phyloP scores from a whole-genome alignment of 2,329 filamentous ascomycete species.

The Xylaria sp. region DNA sequence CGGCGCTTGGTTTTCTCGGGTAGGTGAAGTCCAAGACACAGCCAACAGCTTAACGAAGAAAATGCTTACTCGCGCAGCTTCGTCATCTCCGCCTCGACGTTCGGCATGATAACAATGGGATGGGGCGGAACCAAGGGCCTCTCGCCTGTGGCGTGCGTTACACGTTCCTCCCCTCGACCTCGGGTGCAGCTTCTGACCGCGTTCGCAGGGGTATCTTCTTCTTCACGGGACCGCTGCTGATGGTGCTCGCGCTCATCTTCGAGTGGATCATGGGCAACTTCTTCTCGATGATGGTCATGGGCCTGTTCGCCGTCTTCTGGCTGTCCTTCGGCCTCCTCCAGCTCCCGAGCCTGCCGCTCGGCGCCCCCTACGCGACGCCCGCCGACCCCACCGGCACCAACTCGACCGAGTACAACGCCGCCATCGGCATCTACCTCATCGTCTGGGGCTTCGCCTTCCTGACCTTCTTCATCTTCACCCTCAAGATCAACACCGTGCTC shows the following conservation, averaged over 20 bases:
- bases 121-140: constrained; percentile 41
- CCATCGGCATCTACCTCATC: constrained; percentile 52
- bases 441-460: constrained; percentile 57
- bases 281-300: constrained; percentile 56
- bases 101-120: constrained; percentile 42
- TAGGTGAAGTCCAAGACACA: constrained; percentile 21
- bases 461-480: constrained; percentile 54
- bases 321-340: constrained; percentile 55
- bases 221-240: constrained; percentile 49
- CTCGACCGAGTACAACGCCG: constrained; percentile 50
- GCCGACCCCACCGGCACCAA: constrained; percentile 47
- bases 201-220: constrained; percentile 41
- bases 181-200: background rate
- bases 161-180: background rate
- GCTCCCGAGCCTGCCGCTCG: constrained; percentile 51
- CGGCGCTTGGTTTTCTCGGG: constrained; percentile 42
- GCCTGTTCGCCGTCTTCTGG: constrained; percentile 53
- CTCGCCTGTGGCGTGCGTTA: constrained; percentile 40
- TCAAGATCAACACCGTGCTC: constrained; percentile 54
- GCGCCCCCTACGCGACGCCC: constrained; percentile 45
- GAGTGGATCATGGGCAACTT: constrained; percentile 57
- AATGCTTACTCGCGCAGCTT: constrained; percentile 32
- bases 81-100: constrained; percentile 43
- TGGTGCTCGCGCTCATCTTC: constrained; percentile 51
- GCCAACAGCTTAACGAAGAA: background rate